Evolutionary conservation across 2,329 filamentous ascomycete species (phyloP).

Genomic region (Monosporascus sp.): DNA sequence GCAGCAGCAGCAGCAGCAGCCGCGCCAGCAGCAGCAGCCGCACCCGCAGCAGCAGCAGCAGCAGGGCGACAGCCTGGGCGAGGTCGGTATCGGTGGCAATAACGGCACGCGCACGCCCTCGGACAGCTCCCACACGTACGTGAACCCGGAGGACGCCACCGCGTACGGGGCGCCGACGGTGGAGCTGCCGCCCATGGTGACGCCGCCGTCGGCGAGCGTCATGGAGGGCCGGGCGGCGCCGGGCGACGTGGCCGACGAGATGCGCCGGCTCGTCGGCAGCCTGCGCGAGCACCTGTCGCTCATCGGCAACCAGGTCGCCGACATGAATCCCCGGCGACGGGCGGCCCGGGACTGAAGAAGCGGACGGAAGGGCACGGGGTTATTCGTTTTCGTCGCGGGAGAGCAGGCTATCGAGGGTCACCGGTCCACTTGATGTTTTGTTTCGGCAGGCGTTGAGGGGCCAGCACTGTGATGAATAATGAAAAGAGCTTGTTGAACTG

Average conservation of each 20-base stretch:
- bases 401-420: too few relatives aligned
- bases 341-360: background rate
- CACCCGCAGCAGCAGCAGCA: background rate
- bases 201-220: slow-evolving; percentile 44
- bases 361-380: background rate
- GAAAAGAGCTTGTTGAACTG: too few relatives aligned
- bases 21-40: background rate
- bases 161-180: slow-evolving; percentile 3
- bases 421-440: too few relatives aligned
- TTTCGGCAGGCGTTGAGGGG: too few relatives aligned
- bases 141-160: slow-evolving; percentile 8
- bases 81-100: background rate
- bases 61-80: background rate
- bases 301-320: slow-evolving; percentile 39
- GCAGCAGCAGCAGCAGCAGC: background rate
- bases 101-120: slow-evolving; percentile 3
- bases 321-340: slow-evolving; percentile 29
- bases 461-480: too few relatives aligned
- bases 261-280: slow-evolving; percentile 46
- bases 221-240: slow-evolving; percentile 50
- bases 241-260: slow-evolving; percentile 46
- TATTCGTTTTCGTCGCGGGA: too few relatives aligned
- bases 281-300: slow-evolving; percentile 43
- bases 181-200: slow-evolving; percentile 31
- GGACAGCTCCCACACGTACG: slow-evolving; percentile 8